These are phyloP conservation scores for Taphrina flavorubra DNA, from an alignment of 1,139 yeast genomes.

Conservation along the genomic window DNA sequence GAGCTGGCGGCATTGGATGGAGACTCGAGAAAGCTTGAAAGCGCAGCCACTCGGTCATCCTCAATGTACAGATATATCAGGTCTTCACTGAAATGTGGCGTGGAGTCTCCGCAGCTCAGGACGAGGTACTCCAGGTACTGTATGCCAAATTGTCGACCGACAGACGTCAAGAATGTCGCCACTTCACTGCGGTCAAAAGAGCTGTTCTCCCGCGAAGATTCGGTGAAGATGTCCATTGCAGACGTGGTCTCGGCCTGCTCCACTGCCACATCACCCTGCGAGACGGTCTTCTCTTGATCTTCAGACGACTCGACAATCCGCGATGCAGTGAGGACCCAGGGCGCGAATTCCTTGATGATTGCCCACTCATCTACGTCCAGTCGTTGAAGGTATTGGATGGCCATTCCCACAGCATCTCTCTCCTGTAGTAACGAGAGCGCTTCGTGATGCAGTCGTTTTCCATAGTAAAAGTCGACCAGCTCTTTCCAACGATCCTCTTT, in stretches of 20 bases:
- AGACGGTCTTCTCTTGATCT: conserved; percentile 55
- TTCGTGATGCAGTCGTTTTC: conserved; percentile 65
- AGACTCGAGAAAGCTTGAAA: conserved; percentile 46
- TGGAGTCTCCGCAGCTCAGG: conserved; percentile 55
- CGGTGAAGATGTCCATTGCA: conserved; percentile 67
- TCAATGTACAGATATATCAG: conserved; percentile 64
- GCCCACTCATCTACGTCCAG: conserved; percentile 61
- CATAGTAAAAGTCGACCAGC: conserved; percentile 76
- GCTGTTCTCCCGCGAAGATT: conserved; percentile 67
- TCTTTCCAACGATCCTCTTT: conserved; percentile 65
- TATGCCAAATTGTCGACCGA: conserved; percentile 54
- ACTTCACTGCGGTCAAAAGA: conserved; percentile 63
- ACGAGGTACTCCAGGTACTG: conserved; percentile 69
- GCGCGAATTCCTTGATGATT: conserved; percentile 64
- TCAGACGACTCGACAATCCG: background rate
- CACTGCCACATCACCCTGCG: background rate
- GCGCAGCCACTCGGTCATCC: conserved; percentile 49
- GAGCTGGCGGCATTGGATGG: conserved; percentile 52
- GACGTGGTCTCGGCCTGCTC: conserved; percentile 44
- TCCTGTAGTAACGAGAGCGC: conserved; percentile 66
- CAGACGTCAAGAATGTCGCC: conserved; percentile 55
- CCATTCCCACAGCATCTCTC: conserved; percentile 47
- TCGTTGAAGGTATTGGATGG: conserved; percentile 69
- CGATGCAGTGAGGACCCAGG: conserved; percentile 52
- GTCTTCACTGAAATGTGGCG: conserved; percentile 59